These are phyloP conservation scores for Gaultheria prostrata DNA, from an alignment of 148 eudicot species.

Conservation along the genomic window DNA sequence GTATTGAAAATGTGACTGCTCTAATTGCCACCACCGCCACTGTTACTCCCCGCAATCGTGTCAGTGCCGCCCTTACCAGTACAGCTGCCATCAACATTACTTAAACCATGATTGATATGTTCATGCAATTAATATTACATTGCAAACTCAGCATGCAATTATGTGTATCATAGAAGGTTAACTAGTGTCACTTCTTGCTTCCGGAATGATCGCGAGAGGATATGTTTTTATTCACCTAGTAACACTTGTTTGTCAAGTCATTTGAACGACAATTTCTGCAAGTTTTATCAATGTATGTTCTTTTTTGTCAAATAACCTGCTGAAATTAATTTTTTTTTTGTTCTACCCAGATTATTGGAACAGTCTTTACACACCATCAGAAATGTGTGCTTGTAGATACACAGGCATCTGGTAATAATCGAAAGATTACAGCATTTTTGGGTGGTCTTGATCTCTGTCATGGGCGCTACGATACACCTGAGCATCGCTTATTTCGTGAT, in stretches of 20 bases:
- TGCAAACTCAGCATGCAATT: neutral
- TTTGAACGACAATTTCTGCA: neutral
- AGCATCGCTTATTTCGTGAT: slow-evolving; percentile 85
- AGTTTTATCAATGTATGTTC: neutral
- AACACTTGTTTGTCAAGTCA: neutral
- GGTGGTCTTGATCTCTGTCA: slow-evolving; percentile 98
- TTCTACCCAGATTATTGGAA: slow-evolving; percentile 75
- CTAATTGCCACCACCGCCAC: neutral
- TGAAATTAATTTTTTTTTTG: slow-evolving; percentile 18
- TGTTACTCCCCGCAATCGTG: neutral
- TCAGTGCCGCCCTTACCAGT: neutral
- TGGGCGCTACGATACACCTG: slow-evolving; percentile 98
- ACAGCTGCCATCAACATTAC: neutral
- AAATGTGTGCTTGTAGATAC: slow-evolving; percentile 98
- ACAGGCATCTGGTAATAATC: slow-evolving; percentile 78
- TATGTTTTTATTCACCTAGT: neutral
- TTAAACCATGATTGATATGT: neutral
- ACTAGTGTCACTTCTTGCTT: neutral
- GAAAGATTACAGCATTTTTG: slow-evolving; percentile 84
- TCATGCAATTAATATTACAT: neutral
- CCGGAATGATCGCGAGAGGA: neutral
- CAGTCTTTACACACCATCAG: slow-evolving; percentile 93
- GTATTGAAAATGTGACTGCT: neutral
- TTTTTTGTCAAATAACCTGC: neutral
- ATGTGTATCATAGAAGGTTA: neutral